Evolutionary conservation across 495 filamentous ascomycete species (phyloP).

Genomic region (Elaphomyces granulatus): DNA sequence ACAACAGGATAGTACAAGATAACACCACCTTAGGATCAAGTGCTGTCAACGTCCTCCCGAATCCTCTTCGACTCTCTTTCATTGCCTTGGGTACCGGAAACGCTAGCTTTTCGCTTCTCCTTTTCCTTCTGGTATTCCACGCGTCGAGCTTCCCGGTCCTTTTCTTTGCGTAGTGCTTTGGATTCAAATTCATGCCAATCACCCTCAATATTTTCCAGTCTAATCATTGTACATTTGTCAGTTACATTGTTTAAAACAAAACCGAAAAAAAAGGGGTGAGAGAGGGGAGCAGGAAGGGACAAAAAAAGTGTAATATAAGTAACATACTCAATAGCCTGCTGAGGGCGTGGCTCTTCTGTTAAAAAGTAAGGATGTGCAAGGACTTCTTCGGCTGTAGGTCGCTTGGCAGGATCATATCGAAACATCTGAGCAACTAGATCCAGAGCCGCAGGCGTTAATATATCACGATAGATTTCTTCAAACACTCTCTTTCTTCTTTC

Average conservation of each 20-base stretch:
- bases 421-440: conserved; percentile 74
- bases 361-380: conserved; percentile 83
- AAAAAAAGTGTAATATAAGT: not conserved
- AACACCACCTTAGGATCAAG: too few species aligned
- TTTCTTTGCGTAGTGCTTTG: conserved; percentile 85
- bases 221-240: conserved; percentile 18
- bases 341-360: conserved; percentile 62
- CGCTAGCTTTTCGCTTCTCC: conserved; percentile 32
- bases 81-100: conserved; percentile 15
- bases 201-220: conserved; percentile 69
- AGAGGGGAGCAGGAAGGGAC: not conserved
- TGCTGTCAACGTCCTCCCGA: conserved; percentile 12
- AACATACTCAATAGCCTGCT: conserved; percentile 71
- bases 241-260: conserved; percentile 11
- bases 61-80: conserved; percentile 29
- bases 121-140: conserved; percentile 39
- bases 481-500: conserved; percentile 67
- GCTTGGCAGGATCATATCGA: conserved; percentile 68
- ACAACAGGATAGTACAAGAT: too few species aligned
- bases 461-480: conserved; percentile 61
- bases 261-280: not conserved
- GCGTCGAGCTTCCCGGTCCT: conserved; percentile 64
- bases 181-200: conserved; percentile 99
- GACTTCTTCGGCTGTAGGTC: conserved; percentile 75
- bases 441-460: conserved; percentile 61